Evolutionary conservation across 2,329 filamentous ascomycete species (phyloP), one percentile per base, ranked within the genome.

Genomic region (Exophiala viscosa): DNA sequence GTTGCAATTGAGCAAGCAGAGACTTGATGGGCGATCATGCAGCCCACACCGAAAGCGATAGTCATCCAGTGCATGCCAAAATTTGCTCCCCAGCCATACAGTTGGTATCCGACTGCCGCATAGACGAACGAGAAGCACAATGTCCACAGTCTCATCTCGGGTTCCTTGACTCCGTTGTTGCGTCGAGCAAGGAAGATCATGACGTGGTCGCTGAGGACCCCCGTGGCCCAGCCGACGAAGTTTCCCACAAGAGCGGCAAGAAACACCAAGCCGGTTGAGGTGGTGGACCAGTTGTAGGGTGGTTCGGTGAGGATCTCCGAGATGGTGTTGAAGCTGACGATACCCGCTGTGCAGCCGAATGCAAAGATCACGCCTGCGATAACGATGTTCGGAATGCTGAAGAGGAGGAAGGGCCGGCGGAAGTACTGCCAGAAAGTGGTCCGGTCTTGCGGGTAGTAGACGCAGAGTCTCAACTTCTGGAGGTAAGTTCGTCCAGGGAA

Each of bases 21-120:
- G 3, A 73, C 70, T 54, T 73, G 70, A 34, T 73, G 69, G 5
- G 70, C 68, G 43, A 72, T 72, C 66, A 73, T 68, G 34, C 63
- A 67, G 23, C 67, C 69, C 66, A 71, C 5, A 67, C 63, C 69
- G 0, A 67, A 66, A 1, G 66, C 63, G 0, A 67, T 67, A 0
- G 66, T 64, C 32, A 62, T 66, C 65, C 66, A 71, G 39, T 66
- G 50, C 28, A 52, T 32, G 31, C 50, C 50, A 23, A 42, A 46
- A 11, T 52, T 45, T 17, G 50, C 50, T 2, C 50, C 50, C 50
- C 50, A 52, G 10, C 50, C 50, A 23, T 52, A 52, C 31, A 52
- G 38, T 31, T 52, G 50, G 18, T 52, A 52, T 5, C 50, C 50
- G 15, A 47, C 44, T 5, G 50, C 44, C 8, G 50, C 50, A 20